Base-by-base conservation (phyloP, 768 basidiomycete genomes). In the Mycena floridula region DNA sequence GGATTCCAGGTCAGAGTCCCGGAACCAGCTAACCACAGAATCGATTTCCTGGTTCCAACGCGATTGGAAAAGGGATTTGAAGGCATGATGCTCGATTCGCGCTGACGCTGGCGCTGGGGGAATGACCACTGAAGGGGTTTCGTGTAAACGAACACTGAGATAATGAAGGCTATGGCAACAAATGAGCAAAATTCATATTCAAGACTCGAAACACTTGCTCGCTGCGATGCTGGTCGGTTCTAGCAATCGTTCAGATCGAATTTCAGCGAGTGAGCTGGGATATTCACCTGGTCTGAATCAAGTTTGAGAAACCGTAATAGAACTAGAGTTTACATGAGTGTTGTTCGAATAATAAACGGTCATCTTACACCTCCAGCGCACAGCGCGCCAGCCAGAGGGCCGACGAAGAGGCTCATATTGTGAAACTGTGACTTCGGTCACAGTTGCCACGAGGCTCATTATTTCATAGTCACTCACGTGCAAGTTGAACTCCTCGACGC, bases 241-340 rank as follows among this genome's bases (percentile, higher is more conserved):
- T 50, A 40, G 27, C 3, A 20, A 39, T 44, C 22, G 32, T 37
- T 23, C 24, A 9, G 37, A 37, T 25, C 9, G 28, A 32, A 9
- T 32, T 15, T 21, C 40, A n/a, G 41, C 26, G 16, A 21, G 20
- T 22, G 37, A 45, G 38, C 35, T 35, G 27, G 32, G 22, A 36
- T 11, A 55, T 70, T 30, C 42, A 80, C 82, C 70, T 70, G 37
- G 73, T 72, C 40, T 76, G 71, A 39, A 85, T 81, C 59, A 82
- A 55, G 53, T 73, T 78, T 3, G 82, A 84, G 56, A 85, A 81
- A 20, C 81, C 82, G 59, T 85, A 85, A 62, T 85, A 85, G 5
- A 83, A 68, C 82, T 81, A 49, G 9, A 44, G 20, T 18, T 16
- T 21, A 27, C 41, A 22, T 28, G 20, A 32, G 36, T 20, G 7